phyloP scores from a whole-genome alignment of 2,329 filamentous ascomycete genomes.

The Talaromyces sp. region DNA sequence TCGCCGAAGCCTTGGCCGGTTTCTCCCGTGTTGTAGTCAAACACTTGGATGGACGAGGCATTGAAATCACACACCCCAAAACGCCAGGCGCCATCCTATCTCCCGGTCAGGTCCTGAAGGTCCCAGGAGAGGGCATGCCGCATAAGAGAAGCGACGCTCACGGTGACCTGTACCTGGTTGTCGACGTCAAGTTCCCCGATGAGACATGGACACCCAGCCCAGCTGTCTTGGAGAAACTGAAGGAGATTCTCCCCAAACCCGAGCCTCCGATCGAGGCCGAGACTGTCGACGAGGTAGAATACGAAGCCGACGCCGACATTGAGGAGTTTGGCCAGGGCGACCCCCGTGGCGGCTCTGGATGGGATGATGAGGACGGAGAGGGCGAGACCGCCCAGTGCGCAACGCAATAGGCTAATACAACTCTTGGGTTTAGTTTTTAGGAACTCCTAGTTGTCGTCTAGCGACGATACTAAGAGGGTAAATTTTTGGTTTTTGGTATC shows the following conservation, averaged over 20 bases:
- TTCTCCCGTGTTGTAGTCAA: conserved; percentile 87
- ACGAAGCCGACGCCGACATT: conserved; percentile 74
- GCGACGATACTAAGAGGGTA: neutral
- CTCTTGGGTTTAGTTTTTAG: neutral
- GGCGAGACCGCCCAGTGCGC: conserved; percentile 43
- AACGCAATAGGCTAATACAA: conserved; percentile 34
- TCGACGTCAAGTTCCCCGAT: conserved; percentile 84
- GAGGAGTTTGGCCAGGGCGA: conserved; percentile 57
- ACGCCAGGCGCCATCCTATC: conserved; percentile 73
- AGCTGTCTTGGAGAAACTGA: conserved; percentile 62
- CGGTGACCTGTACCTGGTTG: conserved; percentile 80
- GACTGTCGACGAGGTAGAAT: conserved; percentile 79
- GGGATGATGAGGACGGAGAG: conserved; percentile 46
- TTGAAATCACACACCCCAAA: conserved; percentile 70
- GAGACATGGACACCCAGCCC: conserved; percentile 74
- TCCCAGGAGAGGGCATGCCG: conserved; percentile 91
- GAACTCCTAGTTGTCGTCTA: neutral
- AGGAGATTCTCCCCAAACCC: conserved; percentile 66
- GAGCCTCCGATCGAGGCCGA: conserved; percentile 60
- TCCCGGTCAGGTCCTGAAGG: conserved; percentile 78
- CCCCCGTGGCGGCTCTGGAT: conserved; percentile 35
- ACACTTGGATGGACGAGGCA: conserved; percentile 89
- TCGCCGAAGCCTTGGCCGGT: conserved; percentile 78
- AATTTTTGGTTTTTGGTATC: neutral
- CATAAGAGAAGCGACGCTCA: conserved; percentile 74